Evolutionary conservation across 1,284 basidiomycete genomes (phyloP).

Genomic region (Moesziomyces sp.): DNA sequence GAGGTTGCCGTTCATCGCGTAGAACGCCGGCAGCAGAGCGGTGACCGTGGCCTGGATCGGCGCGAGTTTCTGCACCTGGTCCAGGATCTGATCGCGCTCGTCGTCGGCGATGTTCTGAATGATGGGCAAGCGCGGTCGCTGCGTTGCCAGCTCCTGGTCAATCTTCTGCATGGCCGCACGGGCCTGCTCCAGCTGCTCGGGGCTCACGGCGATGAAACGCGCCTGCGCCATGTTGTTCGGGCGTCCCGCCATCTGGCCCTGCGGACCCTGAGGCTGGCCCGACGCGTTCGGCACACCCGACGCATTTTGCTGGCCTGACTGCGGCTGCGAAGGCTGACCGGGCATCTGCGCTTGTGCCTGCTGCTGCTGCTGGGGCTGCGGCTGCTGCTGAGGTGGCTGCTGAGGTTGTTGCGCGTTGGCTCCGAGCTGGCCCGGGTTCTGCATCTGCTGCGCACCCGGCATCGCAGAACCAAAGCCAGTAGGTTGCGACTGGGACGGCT

Average conservation of each 20-base stretch:
- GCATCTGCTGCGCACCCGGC: conserved; percentile 22
- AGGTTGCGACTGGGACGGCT: conserved; percentile 27
- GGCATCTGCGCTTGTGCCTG: conserved; percentile 27
- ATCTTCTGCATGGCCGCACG: conserved; percentile 51
- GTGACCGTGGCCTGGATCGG: conserved; percentile 59
- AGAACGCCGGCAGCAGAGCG: conserved; percentile 62
- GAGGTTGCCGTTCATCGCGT: conserved; percentile 62
- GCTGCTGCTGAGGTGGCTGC: conserved; percentile 20
- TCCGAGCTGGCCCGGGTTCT: conserved; percentile 13
- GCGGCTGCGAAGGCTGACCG: conserved; percentile 28
- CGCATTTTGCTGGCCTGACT: conserved; percentile 2
- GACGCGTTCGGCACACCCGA: conserved; percentile 10
- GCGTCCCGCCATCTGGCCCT: conserved; percentile 30
- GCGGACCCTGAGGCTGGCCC: conserved; percentile 22
- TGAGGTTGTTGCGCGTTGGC: conserved; percentile 10
- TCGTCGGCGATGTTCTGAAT: conserved; percentile 58
- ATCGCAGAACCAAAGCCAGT: conserved; percentile 13
- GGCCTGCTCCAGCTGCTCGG: conserved; percentile 60
- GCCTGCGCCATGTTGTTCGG: conserved; percentile 47
- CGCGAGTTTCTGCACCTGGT: conserved; percentile 58
- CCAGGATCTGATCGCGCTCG: conserved; percentile 56
- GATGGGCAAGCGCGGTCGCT: conserved; percentile 54
- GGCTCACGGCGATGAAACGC: conserved; percentile 49
- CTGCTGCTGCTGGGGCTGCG: conserved; percentile 22
- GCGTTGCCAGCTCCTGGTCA: conserved; percentile 49